phyloP scores from a whole-genome alignment of 495 filamentous ascomycete species.

The Hypoxylon intermedium region DNA sequence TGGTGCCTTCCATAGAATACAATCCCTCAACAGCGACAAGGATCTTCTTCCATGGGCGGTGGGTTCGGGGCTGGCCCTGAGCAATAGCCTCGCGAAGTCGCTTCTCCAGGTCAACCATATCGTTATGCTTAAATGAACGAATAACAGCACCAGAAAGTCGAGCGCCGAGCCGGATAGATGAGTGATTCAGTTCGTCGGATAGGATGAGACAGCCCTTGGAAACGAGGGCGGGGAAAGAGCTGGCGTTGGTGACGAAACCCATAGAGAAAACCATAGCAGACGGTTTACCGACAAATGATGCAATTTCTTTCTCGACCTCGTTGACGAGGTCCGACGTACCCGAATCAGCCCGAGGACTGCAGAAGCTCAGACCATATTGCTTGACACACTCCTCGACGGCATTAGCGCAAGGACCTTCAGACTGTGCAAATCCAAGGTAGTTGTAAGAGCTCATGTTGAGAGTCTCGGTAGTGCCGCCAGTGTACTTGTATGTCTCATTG shows the following conservation, averaged over 20 bases:
- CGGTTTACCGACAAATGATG: constrained; percentile 90
- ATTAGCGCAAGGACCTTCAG: constrained; percentile 95
- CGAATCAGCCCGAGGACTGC: constrained; percentile 80
- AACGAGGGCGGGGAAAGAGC: constrained; percentile 86
- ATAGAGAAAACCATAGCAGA: constrained; percentile 97
- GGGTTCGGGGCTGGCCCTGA: constrained; percentile 94
- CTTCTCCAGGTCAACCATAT: constrained; percentile 85
- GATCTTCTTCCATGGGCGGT: constrained; percentile 99
- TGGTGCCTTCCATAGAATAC: constrained; percentile 99
- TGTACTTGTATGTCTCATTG: constrained; percentile 85
- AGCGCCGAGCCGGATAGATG: constrained; percentile 93
- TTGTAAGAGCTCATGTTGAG: constrained; percentile 99
- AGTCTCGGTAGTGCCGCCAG: constrained; percentile 91
- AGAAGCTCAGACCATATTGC: constrained; percentile 81
- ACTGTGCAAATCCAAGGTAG: constrained; percentile 97
- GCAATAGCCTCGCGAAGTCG: constrained; percentile 89
- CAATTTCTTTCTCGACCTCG: constrained; percentile 88
- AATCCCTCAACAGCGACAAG: constrained; percentile 94
- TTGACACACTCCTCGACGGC: constrained; percentile 83
- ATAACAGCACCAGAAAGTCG: constrained; percentile 95
- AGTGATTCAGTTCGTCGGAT: constrained; percentile 96
- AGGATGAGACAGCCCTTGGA: constrained; percentile 91
- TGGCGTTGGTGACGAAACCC: constrained; percentile 95
- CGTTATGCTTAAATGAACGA: constrained; percentile 95
- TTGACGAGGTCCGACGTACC: constrained; percentile 87